These are phyloP conservation scores for Chlorella variabilis DNA, from an alignment of 163 green algal genomes.

Conservation along the genomic window DNA sequence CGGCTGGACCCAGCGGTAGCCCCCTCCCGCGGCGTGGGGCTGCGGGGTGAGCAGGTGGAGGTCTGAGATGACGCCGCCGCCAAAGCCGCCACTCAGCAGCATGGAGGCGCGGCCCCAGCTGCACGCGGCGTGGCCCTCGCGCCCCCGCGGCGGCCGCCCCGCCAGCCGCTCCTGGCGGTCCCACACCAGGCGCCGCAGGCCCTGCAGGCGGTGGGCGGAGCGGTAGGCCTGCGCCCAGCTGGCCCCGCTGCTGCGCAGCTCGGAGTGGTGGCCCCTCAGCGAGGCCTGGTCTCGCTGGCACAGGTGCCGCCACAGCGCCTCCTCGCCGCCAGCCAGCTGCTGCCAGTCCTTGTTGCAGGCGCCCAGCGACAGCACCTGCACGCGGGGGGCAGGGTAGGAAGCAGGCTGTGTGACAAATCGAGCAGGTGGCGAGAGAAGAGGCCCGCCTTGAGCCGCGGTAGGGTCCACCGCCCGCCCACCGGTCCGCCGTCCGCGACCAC, in stretches of 20 bases:
- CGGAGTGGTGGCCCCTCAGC: neutral
- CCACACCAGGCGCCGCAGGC: slow-evolving; percentile 11
- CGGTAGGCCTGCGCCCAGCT: slow-evolving; percentile 9
- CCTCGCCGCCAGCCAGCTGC: neutral
- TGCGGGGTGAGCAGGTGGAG: neutral
- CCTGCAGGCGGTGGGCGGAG: neutral
- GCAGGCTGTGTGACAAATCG: no score
- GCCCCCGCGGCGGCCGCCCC: neutral
- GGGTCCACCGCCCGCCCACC: no score
- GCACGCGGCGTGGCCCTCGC: slow-evolving; percentile 27
- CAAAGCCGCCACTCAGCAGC: slow-evolving; percentile 29
- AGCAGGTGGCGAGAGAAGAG: no score
- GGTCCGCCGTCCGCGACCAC: no score
- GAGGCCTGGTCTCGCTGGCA: neutral
- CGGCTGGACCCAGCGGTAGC: slow-evolving; percentile 15
- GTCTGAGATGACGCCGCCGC: slow-evolving; percentile 1
- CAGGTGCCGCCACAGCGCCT: neutral
- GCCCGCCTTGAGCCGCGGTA: no score
- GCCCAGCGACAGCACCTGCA: slow-evolving; percentile 11
- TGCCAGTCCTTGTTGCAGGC: slow-evolving; percentile 4
- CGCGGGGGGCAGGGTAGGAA: no score
- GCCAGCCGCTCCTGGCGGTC: neutral
- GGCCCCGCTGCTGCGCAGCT: neutral
- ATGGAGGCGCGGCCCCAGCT: neutral
- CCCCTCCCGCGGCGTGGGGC: neutral